These are phyloP conservation scores for Perilla frutescens DNA, from an alignment of 257 asterid species.

Conservation along the genomic window DNA sequence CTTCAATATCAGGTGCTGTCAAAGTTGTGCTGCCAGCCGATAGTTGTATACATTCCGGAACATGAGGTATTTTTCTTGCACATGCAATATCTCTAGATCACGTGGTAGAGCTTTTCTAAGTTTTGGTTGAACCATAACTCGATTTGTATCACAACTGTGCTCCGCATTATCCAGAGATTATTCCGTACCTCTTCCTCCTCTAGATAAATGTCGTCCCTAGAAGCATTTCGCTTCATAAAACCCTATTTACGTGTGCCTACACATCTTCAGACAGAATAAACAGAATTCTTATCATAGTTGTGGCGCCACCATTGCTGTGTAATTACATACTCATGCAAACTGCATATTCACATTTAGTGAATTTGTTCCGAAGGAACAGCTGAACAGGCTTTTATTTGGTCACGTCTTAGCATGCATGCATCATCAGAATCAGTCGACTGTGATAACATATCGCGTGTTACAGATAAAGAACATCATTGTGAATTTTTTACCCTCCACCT, in stretches of 20 bases:
- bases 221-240: background rate
- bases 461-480: too few relatives aligned
- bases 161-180: background rate
- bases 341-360: background rate
- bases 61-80: slow-evolving; percentile 70
- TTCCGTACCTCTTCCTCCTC: too few relatives aligned
- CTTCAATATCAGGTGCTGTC: slow-evolving; percentile 71
- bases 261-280: background rate
- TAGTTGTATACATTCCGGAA: slow-evolving; percentile 86
- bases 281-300: background rate
- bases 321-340: background rate
- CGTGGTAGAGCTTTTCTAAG: background rate
- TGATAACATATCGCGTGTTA: too few relatives aligned
- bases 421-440: background rate
- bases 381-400: too few relatives aligned
- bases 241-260: background rate
- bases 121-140: background rate
- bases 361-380: background rate
- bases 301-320: background rate
- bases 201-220: too few relatives aligned
- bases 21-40: slow-evolving; percentile 85
- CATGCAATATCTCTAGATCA: background rate
- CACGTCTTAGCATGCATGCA: background rate
- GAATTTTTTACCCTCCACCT: background rate
- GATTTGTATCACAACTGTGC: background rate